These are phyloP conservation scores for Aspergillus coremiiformis DNA, from an alignment of 495 filamentous ascomycete genomes.

Conservation along the genomic window DNA sequence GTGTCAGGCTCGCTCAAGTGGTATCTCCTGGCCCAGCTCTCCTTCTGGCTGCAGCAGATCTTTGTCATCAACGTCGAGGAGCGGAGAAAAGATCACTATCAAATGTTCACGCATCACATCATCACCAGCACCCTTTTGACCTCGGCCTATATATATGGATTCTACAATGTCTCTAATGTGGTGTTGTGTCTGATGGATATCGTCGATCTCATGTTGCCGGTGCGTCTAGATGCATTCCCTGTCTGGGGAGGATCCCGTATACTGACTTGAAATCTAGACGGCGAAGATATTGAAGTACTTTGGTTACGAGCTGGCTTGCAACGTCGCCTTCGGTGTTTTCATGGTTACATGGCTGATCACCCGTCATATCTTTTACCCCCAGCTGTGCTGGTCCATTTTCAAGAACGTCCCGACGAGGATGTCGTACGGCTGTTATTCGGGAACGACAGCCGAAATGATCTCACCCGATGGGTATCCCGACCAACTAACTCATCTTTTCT, in stretches of 20 bases:
- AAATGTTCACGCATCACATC: conserved; percentile 94
- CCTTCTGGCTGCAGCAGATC: conserved; percentile 93
- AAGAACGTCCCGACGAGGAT: conserved; percentile 58
- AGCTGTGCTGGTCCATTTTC: conserved; percentile 74
- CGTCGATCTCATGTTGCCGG: conserved; percentile 80
- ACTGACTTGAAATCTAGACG: conserved; percentile 44
- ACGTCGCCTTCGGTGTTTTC: conserved; percentile 78
- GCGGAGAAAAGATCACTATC: conserved; percentile 84
- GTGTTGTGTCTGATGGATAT: conserved; percentile 92
- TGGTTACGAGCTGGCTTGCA: conserved; percentile 65
- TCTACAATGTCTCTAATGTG: conserved; percentile 79
- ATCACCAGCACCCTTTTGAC: conserved; percentile 77
- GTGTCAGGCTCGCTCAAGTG: conserved; percentile 69
- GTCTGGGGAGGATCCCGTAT: not conserved
- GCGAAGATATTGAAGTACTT: conserved; percentile 94
- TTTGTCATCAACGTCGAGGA: conserved; percentile 91
- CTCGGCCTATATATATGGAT: conserved; percentile 72
- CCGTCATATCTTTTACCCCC: conserved; percentile 72
- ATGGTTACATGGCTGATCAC: conserved; percentile 77
- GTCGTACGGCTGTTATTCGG: conserved; percentile 62
- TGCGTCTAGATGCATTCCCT: conserved; percentile 38
- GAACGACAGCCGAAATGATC: conserved; percentile 47
- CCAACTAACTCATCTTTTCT: conserved; percentile 53
- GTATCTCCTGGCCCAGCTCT: conserved; percentile 86
- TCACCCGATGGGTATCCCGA: conserved; percentile 50